Conservation (phyloP, 1,284 basidiomycete species). For the Xanthoconium separans region DNA sequence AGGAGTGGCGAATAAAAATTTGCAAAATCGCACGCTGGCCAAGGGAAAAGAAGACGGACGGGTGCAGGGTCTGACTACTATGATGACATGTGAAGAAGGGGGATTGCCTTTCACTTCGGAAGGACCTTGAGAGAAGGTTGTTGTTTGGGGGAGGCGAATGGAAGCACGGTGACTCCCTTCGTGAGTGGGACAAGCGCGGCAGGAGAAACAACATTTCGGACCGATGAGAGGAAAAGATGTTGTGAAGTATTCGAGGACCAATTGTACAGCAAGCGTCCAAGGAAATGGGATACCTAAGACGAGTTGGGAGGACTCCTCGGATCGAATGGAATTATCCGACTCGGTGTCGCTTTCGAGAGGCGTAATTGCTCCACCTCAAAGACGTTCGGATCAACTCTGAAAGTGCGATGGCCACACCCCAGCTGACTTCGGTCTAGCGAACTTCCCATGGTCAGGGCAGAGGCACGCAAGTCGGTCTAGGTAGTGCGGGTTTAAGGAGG, state of each 20-base stretch:
- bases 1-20: conserved; percentile 7
- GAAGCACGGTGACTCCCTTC: conserved; percentile 14
- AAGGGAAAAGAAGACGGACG: conserved; percentile 5
- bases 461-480: conserved; percentile 5
- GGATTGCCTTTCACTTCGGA: conserved; percentile 24
- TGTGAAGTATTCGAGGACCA: conserved; percentile 1
- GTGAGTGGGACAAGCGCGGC: conserved; percentile 5
- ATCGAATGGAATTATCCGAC: conserved; percentile 4
- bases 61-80: not conserved
- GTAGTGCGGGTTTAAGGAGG: conserved; percentile 4
- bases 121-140: conserved; percentile 24
- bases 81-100: conserved; percentile 12
- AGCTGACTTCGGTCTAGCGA: not conserved
- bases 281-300: conserved; percentile 3
- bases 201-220: conserved; percentile 1
- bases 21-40: conserved; percentile 17
- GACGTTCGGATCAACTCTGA: conserved; percentile 1
- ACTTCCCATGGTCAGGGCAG: conserved; percentile 21
- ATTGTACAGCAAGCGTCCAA: not conserved
- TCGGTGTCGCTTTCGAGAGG: not conserved
- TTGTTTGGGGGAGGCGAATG: conserved; percentile 10
- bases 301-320: conserved; percentile 11
- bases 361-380: conserved; percentile 6
- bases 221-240: not conserved
- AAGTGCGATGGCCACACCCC: conserved; percentile 1